Conservation (phyloP, 164 flowering plant genomes). For the Stephania cephalantha region DNA sequence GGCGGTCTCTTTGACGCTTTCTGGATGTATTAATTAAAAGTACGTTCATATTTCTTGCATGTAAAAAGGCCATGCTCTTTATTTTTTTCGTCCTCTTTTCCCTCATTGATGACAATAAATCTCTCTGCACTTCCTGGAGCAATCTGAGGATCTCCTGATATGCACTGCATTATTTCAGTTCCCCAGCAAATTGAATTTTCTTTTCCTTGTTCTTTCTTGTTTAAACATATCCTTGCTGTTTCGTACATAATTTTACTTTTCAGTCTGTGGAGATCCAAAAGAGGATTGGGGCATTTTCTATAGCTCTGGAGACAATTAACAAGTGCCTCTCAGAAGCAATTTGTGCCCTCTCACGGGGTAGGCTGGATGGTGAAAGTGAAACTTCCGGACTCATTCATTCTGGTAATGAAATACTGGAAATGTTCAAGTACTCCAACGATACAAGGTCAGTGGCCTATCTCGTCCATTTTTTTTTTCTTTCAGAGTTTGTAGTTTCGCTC, state of each 20-base stretch:
- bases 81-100: neutral
- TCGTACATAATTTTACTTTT: slow-evolving; percentile 1
- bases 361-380: slow-evolving; percentile 87
- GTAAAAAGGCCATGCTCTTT: too few species aligned
- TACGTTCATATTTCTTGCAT: too few species aligned
- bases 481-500: neutral
- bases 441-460: slow-evolving; percentile 47
- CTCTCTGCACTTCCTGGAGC: neutral
- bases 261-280: slow-evolving; percentile 91
- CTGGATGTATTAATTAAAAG: too few species aligned
- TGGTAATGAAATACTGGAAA: slow-evolving; percentile 79
- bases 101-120: neutral
- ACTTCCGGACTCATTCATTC: slow-evolving; percentile 81
- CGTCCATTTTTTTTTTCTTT: neutral
- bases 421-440: slow-evolving; percentile 64
- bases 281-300: slow-evolving; percentile 86
- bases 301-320: slow-evolving; percentile 88
- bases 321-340: slow-evolving; percentile 91
- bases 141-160: neutral
- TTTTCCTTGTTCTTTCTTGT: neutral
- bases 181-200: neutral
- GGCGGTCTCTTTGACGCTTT: too few species aligned
- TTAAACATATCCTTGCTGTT: neutral
- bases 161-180: neutral
- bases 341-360: slow-evolving; percentile 78